A percentile compares a stretch with the other conserved stretches of the same genome.
Conservation (phyloP, 345 rosid genomes). For the Turritis glabra region DNA sequence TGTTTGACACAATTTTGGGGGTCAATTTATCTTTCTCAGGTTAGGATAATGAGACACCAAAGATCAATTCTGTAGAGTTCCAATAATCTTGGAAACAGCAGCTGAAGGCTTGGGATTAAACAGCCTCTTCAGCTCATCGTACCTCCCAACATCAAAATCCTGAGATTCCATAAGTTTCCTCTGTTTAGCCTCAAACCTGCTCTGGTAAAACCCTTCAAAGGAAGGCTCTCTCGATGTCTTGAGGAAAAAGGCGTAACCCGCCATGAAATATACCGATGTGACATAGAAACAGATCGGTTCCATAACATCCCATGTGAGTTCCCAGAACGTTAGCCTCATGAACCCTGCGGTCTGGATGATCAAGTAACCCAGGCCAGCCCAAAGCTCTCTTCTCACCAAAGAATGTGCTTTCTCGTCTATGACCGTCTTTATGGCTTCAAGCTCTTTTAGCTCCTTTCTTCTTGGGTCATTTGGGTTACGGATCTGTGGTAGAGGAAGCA, state of each 20-base stretch:
- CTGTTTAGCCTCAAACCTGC: slow-evolving; percentile 70
- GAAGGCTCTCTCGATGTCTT: slow-evolving; percentile 83
- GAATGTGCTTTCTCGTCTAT: slow-evolving; percentile 62
- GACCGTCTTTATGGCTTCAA: slow-evolving; percentile 53
- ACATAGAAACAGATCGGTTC: slow-evolving; percentile 93
- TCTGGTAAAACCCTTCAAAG: slow-evolving; percentile 79
- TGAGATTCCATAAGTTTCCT: slow-evolving; percentile 51
- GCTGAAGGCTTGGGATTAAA: slow-evolving; percentile 37
- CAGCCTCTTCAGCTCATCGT: slow-evolving; percentile 53
- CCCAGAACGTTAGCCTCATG: slow-evolving; percentile 99
- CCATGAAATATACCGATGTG: slow-evolving; percentile 73
- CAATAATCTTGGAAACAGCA: slow-evolving; percentile 34
- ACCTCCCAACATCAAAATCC: slow-evolving; percentile 59
- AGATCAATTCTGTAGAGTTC: slow-evolving; percentile 15
- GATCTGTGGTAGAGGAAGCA: slow-evolving; percentile 58
- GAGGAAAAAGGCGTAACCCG: slow-evolving; percentile 80
- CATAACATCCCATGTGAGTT: slow-evolving; percentile 98
- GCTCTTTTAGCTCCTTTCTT: slow-evolving; percentile 57
- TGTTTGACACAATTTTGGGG: neutral
- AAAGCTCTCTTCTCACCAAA: slow-evolving; percentile 67
- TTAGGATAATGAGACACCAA: slow-evolving; percentile 26
- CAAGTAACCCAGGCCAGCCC: slow-evolving; percentile 70
- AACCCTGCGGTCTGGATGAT: slow-evolving; percentile 77
- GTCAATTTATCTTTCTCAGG: slow-evolving; percentile 14
- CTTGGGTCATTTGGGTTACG: slow-evolving; percentile 55